Evolutionary conservation across 2,329 filamentous ascomycete species (phyloP), one percentile per base, ranked within the genome.

Genomic region (Colletotrichum echinochloae): DNA sequence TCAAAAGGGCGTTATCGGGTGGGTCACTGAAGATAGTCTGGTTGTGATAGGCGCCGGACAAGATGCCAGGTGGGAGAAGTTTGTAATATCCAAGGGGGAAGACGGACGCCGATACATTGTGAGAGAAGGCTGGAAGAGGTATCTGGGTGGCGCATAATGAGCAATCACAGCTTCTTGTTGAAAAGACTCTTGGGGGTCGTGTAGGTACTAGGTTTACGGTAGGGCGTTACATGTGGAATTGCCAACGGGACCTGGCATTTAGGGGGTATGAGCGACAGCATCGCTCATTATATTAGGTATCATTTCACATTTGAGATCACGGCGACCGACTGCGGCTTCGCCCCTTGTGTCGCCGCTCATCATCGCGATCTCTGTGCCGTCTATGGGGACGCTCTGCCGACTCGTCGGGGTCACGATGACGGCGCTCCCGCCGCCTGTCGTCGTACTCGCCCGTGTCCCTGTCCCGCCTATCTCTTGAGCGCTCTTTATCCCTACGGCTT

Each of bases 51-150:
- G 94, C 4, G 92, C 93, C 1, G 94, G 94, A 0, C 86, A 88
- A 70, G 93, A 96, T 78, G 92, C 92, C 20, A 87, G 92, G 60
- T 98, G 95, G 94, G 94, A 98, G 83, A 94, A 92, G 72, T 97
- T 97, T 76, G 84, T 91, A 26, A 83, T 97, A 61, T 86, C 86
- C n/a, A 87, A 91, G 65, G 88, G 87, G 18, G 87, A 91, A 28
- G 90, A 92, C 72, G 92, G 93, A 12, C 89, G 88, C 74, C 86
- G 90, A 54, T 84, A 88, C 61, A 89, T 92, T 72, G 82, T 89
- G 37, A 86, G 92, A 73, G 91, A 95, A 76, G 93, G 92, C 2
- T 97, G 94, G 94, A 95, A 94, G 80, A 87, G 90, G 75, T 96
- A 95, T 82, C 81, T 95, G 62, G 83, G 83, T 8, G 82, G 80